Base-by-base conservation (phyloP, 2,329 filamentous ascomycete species). In the Cladosporium sp. region DNA sequence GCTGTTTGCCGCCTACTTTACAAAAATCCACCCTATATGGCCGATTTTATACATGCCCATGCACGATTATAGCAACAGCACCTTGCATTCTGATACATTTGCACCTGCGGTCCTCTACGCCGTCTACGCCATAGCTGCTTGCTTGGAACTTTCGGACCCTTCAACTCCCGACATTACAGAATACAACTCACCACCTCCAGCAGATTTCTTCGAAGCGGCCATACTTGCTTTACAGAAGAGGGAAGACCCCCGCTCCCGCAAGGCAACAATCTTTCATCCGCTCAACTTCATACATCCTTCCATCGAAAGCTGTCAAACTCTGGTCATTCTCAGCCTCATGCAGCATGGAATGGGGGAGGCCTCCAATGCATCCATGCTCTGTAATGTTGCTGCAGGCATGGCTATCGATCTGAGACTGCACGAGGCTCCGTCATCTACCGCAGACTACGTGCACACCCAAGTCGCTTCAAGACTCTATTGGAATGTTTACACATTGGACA, bases 1-100 rank as follows among this genome's bases (percentile, higher is more conserved):
- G 5, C 45, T 48, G 1, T 48, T 48, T 18, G 32, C 25, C 5
- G 45, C 45, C 7, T 48, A 48, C 27, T 48, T 48, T 33, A 27
- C 45, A 8, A 48, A 48, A 9, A 48, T 48, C 11, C 45, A 48
- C 8, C 36, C 45, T 13, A 39, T 48, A 39, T 48, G 45, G 45
- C 45, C 45, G 8, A 35, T 48, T 9, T 18, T 48, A 2, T 48
- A 48, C n/a, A 48, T 40, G 36, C 45, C 45, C 1, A 48, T 48
- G 36, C 36, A 48, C 20, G 45, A 48, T 16, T 40, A 32, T 32
- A 27, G 38, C 11, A 33, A 40, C 18, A 48, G 38, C 29, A 39
- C 29, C 11, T 18, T 48, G 11, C 27, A 39, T 16, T 20, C 45
- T 15, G 45, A 48, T 5, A 36, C 45, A 1, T 48, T 48, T 13